Evolutionary conservation across 768 basidiomycete genomes (phyloP), one percentile per base, ranked within the genome.

Genomic region (Boletellus ananiceps): DNA sequence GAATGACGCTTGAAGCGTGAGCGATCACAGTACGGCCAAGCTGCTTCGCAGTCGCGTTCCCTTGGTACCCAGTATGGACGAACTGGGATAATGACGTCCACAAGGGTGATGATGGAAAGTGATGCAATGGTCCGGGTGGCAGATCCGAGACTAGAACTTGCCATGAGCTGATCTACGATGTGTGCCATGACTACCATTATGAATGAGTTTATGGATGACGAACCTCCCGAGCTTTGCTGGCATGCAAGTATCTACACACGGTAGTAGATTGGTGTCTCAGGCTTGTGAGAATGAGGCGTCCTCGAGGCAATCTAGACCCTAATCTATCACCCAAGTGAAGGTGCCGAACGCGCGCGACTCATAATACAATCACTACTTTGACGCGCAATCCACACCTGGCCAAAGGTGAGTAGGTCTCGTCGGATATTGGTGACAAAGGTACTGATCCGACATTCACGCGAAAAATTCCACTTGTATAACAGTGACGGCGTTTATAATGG

Each of bases 401-500:
- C 50, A 35, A 47, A 42, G 40, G 57, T 48, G 12, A 23, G 16
- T 13, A 1, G 16, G 27, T 32, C 11, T 21, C 12, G 9, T 35
- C 36, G 5, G 23, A 25, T 7, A 15, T 18, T n/a, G 23, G 18
- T 14, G 38, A 33, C 19, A 3, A 25, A 37, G 8, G 41, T 42
- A 38, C 12, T 19, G 14, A 16, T 37, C 40, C 49, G 44, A 47
- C 47, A 34, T n/a, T 9, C 29, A 23, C 14, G 21, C 27, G 15
- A 39, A 34, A 31, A 34, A 13, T 15, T 29, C 33, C 25, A 16
- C 13, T 21, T 11, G n/a, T 16, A n/a, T 15, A 27, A 18, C 19
- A 40, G 40, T 6, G 37, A 50, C 32, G 19, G 5, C 9, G 21
- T 37, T 5, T 14, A 44, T 4, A 29, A 62, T 62, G 61, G 59